Percentiles rank a stretch among this genome's conserved stretches.
These are phyloP conservation scores for Leishmania aethiopica DNA, from an alignment of 208 protist genomes.

Conservation along the genomic window DNA sequence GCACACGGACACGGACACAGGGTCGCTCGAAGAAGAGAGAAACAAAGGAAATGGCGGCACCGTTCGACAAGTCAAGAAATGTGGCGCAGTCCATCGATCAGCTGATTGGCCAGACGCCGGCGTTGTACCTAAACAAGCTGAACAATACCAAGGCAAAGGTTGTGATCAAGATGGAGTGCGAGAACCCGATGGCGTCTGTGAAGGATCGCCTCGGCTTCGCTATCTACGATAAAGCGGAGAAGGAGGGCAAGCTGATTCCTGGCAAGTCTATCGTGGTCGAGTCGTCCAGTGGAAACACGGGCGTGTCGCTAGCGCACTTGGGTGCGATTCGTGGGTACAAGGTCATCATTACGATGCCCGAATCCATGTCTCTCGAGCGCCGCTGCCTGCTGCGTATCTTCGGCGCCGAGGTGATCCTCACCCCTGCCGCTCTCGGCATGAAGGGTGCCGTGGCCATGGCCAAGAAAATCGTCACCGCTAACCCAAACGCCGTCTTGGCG, in stretches of 20 bases:
- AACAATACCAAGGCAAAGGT: constrained; percentile 81
- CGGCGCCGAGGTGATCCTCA: constrained; percentile 89
- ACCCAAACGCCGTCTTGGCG: constrained; percentile 76
- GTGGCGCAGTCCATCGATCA: constrained; percentile 72
- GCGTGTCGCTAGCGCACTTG: constrained; percentile 84
- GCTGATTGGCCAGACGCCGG: constrained; percentile 91
- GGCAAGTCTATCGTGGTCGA: constrained; percentile 89
- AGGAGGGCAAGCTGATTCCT: constrained; percentile 74
- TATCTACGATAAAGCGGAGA: constrained; percentile 85
- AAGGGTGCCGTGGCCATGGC: constrained; percentile 86
- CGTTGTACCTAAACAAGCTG: constrained; percentile 85
- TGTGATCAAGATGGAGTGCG: constrained; percentile 85
- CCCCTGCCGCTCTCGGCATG: constrained; percentile 88
- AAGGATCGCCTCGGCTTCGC: constrained; percentile 88
- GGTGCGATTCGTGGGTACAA: constrained; percentile 84
- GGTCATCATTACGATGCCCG: constrained; percentile 92
- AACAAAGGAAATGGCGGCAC: constrained; percentile 12
- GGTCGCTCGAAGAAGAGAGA: neutral
- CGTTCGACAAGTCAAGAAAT: constrained; percentile 60
- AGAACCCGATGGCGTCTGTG: constrained; percentile 86
- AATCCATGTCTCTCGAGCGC: constrained; percentile 91
- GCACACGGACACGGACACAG: neutral
- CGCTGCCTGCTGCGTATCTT: constrained; percentile 84
- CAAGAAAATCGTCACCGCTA: constrained; percentile 71
- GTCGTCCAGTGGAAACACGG: constrained; percentile 91